Percentiles rank a stretch among this genome's conserved stretches.
Evolutionary conservation across 2,329 filamentous ascomycete genomes (phyloP).

Genomic region (Cercospora sp.): DNA sequence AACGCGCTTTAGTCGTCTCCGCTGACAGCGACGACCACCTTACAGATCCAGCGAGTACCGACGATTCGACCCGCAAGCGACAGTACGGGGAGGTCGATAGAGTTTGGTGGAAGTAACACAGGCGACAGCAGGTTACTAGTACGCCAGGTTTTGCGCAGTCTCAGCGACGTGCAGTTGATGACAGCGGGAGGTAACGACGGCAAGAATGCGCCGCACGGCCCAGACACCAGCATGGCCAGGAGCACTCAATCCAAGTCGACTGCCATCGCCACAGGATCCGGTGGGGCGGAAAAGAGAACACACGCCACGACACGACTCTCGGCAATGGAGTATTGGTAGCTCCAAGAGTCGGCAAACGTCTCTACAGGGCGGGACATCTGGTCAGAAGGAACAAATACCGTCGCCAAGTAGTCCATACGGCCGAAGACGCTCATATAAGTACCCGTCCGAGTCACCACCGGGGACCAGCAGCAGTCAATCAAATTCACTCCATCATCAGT

Average conservation of each 20-base stretch:
- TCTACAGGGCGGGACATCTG: neutral
- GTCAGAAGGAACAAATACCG: neutral
- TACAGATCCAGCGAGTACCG: neutral
- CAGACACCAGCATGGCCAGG: conserved; percentile 7
- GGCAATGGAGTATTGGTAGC: neutral
- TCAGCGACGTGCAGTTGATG: neutral
- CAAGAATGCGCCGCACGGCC: neutral
- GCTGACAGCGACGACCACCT: neutral
- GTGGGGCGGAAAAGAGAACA: neutral
- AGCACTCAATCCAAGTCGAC: neutral
- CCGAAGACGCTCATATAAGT: neutral
- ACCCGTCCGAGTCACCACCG: neutral
- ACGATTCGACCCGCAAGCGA: neutral
- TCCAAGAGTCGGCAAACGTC: neutral
- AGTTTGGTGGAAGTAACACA: neutral
- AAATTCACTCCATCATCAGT: neutral
- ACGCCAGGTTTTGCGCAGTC: neutral
- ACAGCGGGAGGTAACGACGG: neutral
- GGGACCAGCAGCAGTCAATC: neutral
- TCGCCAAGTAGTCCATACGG: neutral
- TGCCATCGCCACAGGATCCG: conserved; percentile 1
- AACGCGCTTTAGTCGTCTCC: neutral
- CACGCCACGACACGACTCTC: conserved; percentile 4
- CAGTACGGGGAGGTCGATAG: neutral
- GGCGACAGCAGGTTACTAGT: neutral